Evolutionary conservation across 2,329 filamentous ascomycete genomes (phyloP).

Genomic region (Cephalotrichum gorgonifer): DNA sequence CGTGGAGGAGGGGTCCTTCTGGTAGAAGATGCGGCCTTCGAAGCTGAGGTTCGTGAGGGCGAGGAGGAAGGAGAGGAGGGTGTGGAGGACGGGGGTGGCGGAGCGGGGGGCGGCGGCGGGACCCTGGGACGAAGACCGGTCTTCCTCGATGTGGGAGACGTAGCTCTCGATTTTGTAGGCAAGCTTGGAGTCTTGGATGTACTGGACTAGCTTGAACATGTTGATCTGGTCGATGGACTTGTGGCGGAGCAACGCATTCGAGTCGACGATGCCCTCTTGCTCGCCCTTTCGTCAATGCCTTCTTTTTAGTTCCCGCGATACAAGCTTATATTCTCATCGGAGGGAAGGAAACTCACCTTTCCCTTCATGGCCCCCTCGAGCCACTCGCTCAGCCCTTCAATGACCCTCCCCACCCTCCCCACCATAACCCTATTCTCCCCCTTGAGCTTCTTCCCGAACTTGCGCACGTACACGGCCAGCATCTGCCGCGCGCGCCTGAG

Average conservation of each 20-base stretch:
- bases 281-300: too few relatives aligned
- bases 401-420: slow-evolving; percentile 72
- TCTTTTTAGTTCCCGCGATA: background rate
- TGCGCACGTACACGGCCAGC: slow-evolving; percentile 72
- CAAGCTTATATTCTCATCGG: background rate
- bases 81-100: slow-evolving; percentile 42
- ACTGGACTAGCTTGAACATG: slow-evolving; percentile 75
- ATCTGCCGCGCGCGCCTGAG: slow-evolving; percentile 63
- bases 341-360: slow-evolving; percentile 26
- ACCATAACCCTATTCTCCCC: slow-evolving; percentile 88
- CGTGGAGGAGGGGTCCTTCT: slow-evolving; percentile 27
- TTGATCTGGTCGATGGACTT: slow-evolving; percentile 96
- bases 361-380: slow-evolving; percentile 42
- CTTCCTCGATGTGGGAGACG: slow-evolving; percentile 48
- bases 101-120: slow-evolving; percentile 7
- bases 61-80: slow-evolving; percentile 54
- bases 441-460: slow-evolving; percentile 79
- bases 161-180: slow-evolving; percentile 94
- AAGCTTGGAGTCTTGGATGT: slow-evolving; percentile 84
- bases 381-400: slow-evolving; percentile 68
- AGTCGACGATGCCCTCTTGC: slow-evolving; percentile 60
- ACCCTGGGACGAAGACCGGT: slow-evolving; percentile 10
- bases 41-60: slow-evolving; percentile 78
- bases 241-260: slow-evolving; percentile 62
- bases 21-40: slow-evolving; percentile 57